Evolutionary conservation across 1,284 basidiomycete species (phyloP).

Genomic region (Cryptococcus sp.): DNA sequence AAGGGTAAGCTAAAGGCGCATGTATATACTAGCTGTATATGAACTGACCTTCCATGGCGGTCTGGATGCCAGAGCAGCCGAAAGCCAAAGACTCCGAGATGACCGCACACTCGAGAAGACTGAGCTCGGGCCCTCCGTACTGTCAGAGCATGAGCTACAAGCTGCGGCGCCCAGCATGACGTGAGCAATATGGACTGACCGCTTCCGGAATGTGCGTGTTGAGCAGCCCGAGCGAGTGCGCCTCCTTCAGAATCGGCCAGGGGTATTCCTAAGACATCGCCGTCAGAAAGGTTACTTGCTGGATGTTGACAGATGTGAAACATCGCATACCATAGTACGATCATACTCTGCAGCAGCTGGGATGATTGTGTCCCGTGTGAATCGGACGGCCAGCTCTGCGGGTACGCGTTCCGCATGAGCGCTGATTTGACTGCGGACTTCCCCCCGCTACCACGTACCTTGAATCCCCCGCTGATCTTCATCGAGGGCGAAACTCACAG

Average conservation of each 20-base stretch:
- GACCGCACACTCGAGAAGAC: constrained; percentile 53
- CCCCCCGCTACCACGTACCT: constrained; percentile 20
- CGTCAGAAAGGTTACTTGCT: too few species aligned
- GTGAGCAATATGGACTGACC: constrained; percentile 27
- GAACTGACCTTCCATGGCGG: constrained; percentile 48
- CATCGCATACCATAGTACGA: constrained; percentile 49
- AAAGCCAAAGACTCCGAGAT: constrained; percentile 54
- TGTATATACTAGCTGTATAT: not conserved
- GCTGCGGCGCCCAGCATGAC: not conserved
- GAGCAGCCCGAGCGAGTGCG: constrained; percentile 52
- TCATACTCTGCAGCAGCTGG: constrained; percentile 54
- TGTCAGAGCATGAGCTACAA: constrained; percentile 17
- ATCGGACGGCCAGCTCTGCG: constrained; percentile 53
- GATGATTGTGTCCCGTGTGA: constrained; percentile 54
- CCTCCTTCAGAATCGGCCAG: constrained; percentile 56
- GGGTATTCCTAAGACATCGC: constrained; percentile 50
- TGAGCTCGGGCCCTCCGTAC: constrained; percentile 56
- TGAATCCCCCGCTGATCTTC: constrained; percentile 45
- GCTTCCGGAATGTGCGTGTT: constrained; percentile 54
- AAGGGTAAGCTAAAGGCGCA: constrained; percentile 15
- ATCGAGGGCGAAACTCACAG: constrained; percentile 35
- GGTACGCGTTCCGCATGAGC: too few species aligned
- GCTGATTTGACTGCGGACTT: too few species aligned
- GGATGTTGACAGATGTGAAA: not conserved
- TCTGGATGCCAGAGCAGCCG: constrained; percentile 57